These are phyloP conservation scores for Effrenium voratum DNA, from an alignment of 73 alveolate genomes.

Conservation along the genomic window DNA sequence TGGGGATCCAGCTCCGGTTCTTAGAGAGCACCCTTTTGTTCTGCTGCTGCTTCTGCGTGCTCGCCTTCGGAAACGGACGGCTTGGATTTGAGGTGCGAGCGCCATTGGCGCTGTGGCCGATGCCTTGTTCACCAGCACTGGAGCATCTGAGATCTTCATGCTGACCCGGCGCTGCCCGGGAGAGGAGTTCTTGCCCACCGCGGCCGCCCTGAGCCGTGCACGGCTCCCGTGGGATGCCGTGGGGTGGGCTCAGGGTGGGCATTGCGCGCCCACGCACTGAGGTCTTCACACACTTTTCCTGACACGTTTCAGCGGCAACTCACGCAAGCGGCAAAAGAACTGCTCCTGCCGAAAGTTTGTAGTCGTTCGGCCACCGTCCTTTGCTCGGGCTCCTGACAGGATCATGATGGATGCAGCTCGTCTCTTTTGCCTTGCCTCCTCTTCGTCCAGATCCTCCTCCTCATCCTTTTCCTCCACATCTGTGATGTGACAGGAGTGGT, in stretches of 20 bases:
- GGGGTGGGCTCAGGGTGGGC: background rate
- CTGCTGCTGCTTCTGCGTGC: constrained; percentile 31
- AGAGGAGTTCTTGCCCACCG: background rate
- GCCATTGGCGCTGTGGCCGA: background rate
- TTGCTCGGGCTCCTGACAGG: background rate
- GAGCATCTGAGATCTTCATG: constrained; percentile 73
- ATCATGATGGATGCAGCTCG: too few relatives aligned
- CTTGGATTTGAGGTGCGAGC: background rate
- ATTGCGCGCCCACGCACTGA: background rate
- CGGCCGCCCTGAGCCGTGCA: constrained; percentile 56
- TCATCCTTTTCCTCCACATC: constrained; percentile 61
- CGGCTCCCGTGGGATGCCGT: background rate
- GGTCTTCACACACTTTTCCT: constrained; percentile 21
- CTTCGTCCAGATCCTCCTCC: background rate
- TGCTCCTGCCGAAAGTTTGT: background rate
- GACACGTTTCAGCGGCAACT: too few relatives aligned
- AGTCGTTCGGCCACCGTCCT: constrained; percentile 28
- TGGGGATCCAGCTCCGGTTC: constrained; percentile 24
- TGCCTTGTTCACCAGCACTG: background rate
- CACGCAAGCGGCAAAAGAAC: too few relatives aligned
- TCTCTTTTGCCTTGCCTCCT: too few relatives aligned
- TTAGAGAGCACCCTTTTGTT: constrained; percentile 55
- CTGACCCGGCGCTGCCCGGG: constrained; percentile 14
- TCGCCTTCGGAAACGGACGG: background rate
- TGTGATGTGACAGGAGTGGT: constrained; percentile 82